These are phyloP conservation scores for Fusarium decemcellulare DNA, from an alignment of 2,329 filamentous ascomycete species.

Conservation along the genomic window DNA sequence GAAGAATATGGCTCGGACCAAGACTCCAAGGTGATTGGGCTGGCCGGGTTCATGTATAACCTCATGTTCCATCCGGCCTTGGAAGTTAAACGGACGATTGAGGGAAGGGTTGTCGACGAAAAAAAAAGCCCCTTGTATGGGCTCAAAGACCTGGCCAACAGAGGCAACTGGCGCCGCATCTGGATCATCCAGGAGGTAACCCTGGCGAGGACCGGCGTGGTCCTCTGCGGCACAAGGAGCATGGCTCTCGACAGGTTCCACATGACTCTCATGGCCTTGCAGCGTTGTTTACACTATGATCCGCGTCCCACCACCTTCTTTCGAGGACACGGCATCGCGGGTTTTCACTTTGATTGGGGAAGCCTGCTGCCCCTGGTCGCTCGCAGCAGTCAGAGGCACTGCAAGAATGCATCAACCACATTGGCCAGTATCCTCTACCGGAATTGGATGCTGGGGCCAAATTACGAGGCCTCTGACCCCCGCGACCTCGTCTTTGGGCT, in stretches of 20 bases:
- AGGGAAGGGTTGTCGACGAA: not conserved
- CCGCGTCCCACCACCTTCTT: not conserved
- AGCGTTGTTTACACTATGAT: not conserved
- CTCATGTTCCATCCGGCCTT: not conserved
- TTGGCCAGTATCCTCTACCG: not conserved
- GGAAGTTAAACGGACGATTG: not conserved
- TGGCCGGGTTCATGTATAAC: not conserved
- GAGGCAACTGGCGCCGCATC: slow-evolving; percentile 1
- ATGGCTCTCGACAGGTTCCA: not conserved
- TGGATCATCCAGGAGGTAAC: slow-evolving; percentile 2
- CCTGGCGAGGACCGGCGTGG: not conserved
- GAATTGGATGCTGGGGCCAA: not conserved
- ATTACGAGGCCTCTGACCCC: not conserved
- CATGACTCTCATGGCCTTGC: not conserved
- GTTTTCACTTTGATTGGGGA: not conserved
- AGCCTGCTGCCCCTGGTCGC: not conserved
- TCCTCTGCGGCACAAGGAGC: not conserved
- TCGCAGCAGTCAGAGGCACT: not conserved
- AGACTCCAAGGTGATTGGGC: not conserved
- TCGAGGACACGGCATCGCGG: not conserved
- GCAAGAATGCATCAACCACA: not conserved
- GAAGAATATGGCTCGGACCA: not conserved
- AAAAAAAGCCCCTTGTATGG: not conserved
- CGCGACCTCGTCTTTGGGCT: slow-evolving; percentile 1
- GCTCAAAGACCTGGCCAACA: not conserved